Evolutionary conservation across 75 land plant species (phyloP), one percentile per base, ranked within the genome.

Genomic region (Sequoiadendron giganteum): DNA sequence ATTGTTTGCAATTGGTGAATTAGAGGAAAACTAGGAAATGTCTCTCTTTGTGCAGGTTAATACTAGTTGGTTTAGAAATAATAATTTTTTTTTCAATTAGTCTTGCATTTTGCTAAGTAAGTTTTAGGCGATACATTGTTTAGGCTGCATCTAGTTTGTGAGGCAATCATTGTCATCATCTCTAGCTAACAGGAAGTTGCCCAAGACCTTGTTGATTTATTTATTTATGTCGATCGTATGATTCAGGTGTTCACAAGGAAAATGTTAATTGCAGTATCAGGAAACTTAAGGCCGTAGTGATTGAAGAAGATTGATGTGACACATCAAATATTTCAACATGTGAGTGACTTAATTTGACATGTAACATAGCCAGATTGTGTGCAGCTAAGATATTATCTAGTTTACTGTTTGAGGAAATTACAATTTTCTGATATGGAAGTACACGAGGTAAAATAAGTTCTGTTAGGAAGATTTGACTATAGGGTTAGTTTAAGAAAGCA

Each of bases 231-330:
- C 28, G 14, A 45, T 81, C 28, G 3, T 81, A 28, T 81, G 83
- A 81, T 45, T 45, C 83, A 81, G 83, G 83, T 81, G 48, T 81
- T 81, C 25, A 13, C 9, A 81, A 81, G 49, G 83, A 81, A 81
- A 81, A 81, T 81, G 49, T 81, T 48, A 81, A 81, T 81, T 28
- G 10, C n/a, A 28, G 83, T 81, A 45, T n/a, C 83, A 21, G 48
- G 30, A 8, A 81, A 45, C 30, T 42, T 36, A 0, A 48, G 10
- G 9, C 45, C 49, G n/a, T 42, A 8, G 11, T 25, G 45, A 43
- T 42, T 18, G 40, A 40, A 43, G 83, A 81, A 25, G 45, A 45
- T 14, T 11, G 28, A 43, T 25, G 49, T 28, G 49, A 25, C 48
- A 25, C 30, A 40, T 9, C 45, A 43, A 81, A 45, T 28, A 43